Evolutionary conservation across 2,329 filamentous ascomycete species (phyloP).

Genomic region (Bipolaris zeicola): DNA sequence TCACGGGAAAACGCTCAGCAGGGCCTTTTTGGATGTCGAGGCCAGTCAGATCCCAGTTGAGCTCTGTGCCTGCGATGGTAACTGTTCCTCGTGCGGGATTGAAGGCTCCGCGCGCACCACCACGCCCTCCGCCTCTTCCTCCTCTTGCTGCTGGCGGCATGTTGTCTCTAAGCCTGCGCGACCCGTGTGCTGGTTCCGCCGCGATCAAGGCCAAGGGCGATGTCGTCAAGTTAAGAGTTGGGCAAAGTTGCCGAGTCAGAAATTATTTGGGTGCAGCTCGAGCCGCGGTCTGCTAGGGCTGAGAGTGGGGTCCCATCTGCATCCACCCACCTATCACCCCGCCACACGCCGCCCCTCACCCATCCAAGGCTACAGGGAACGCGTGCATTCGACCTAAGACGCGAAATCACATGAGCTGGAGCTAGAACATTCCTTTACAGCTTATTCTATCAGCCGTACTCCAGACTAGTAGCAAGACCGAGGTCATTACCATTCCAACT

Average conservation of each 20-base stretch:
- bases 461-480: neutral
- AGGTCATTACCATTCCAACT: neutral
- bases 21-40: conserved; percentile 49
- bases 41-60: conserved; percentile 50
- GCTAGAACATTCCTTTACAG: conserved; percentile 34
- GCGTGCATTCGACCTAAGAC: conserved; percentile 18
- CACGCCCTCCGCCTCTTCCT: conserved; percentile 40
- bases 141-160: conserved; percentile 39
- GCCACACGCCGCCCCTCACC: conserved; percentile 7
- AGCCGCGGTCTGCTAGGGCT: conserved; percentile 17
- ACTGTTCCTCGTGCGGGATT: conserved; percentile 41
- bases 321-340: conserved; percentile 14
- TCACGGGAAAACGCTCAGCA: conserved; percentile 50
- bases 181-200: neutral
- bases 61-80: conserved; percentile 51
- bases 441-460: conserved; percentile 18
- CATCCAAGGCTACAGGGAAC: conserved; percentile 15
- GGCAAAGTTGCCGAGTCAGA: conserved; percentile 20
- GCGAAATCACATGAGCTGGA: conserved; percentile 39
- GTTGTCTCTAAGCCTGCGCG: neutral
- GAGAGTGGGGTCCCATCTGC: conserved; percentile 32
- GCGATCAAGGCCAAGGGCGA: neutral
- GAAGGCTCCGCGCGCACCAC: conserved; percentile 38
- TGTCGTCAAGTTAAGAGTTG: conserved; percentile 6
- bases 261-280: conserved; percentile 25